phyloP scores from a whole-genome alignment of 352 stramenopile genomes.

The Pythium angustatum region DNA sequence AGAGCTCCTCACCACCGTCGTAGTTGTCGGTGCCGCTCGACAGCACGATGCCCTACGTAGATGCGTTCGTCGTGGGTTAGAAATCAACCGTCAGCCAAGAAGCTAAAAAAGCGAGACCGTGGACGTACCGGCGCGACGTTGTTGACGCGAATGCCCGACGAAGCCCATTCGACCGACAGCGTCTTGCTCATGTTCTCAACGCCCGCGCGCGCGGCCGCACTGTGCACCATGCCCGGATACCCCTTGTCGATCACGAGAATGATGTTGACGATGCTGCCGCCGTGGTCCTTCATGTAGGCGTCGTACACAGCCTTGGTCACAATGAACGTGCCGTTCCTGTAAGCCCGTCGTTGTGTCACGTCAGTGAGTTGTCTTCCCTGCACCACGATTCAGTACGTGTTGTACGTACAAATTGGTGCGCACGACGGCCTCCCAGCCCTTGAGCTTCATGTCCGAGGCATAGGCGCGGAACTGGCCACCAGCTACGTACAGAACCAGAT shows the following conservation, averaged over 20 bases:
- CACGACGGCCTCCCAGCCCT: constrained; percentile 92
- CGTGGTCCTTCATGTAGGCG: constrained; percentile 92
- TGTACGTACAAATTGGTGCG: constrained; percentile 84
- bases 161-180: constrained; percentile 93
- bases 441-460: constrained; percentile 87
- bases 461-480: constrained; percentile 92
- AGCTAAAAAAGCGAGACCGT: background rate
- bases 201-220: constrained; percentile 85
- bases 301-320: constrained; percentile 92
- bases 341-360: too few relatives aligned
- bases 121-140: constrained; percentile 85
- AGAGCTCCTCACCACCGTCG: constrained; percentile 81
- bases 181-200: constrained; percentile 95
- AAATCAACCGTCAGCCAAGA: too few relatives aligned
- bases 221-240: constrained; percentile 92
- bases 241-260: constrained; percentile 94
- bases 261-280: constrained; percentile 95
- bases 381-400: background rate
- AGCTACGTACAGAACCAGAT: constrained; percentile 32
- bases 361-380: too few relatives aligned
- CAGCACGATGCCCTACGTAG: constrained; percentile 65
- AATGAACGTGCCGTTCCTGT: constrained; percentile 91
- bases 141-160: constrained; percentile 91
- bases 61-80: too few relatives aligned
- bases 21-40: constrained; percentile 90